Conservation (phyloP, 176 grass and related monocot species). For the Eremochloa ophiuroides region DNA sequence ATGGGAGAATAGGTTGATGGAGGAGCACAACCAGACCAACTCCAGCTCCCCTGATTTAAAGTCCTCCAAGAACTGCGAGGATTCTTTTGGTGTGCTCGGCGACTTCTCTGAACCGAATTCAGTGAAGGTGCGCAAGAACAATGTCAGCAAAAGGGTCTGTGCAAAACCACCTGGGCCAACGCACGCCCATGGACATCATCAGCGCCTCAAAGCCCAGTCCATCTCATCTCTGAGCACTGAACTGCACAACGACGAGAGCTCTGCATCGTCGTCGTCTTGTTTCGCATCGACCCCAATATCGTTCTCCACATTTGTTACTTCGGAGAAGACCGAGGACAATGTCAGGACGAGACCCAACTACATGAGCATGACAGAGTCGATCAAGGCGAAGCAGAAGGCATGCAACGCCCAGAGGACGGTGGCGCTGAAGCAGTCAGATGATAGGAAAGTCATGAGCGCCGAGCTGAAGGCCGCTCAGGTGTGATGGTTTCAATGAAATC, state of each 20-base stretch:
- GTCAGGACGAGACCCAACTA: conserved; percentile 56
- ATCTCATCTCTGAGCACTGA: conserved; percentile 80
- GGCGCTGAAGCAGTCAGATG: conserved; percentile 26
- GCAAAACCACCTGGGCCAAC: conserved; percentile 44
- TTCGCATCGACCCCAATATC: conserved; percentile 70
- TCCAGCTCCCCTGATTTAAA: conserved; percentile 33
- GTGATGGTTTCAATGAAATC: neutral
- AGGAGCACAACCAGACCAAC: conserved; percentile 65
- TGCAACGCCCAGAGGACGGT: conserved; percentile 23
- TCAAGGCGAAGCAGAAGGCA: conserved; percentile 68
- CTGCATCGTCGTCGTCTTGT: conserved; percentile 68
- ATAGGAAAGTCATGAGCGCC: conserved; percentile 29
- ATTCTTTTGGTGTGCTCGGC: conserved; percentile 19
- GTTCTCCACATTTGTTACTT: conserved; percentile 43
- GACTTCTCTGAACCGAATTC: conserved; percentile 54
- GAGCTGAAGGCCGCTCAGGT: conserved; percentile 38
- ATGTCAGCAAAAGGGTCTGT: conserved; percentile 59
- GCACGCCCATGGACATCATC: conserved; percentile 16
- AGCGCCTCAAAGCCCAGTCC: conserved; percentile 45
- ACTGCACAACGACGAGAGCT: conserved; percentile 75
- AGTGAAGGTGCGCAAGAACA: conserved; percentile 72
- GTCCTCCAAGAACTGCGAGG: conserved; percentile 37
- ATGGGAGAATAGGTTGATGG: conserved; percentile 88
- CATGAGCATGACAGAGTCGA: conserved; percentile 94
- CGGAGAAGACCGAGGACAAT: conserved; percentile 46